phyloP scores from a whole-genome alignment of 2,329 filamentous ascomycete genomes.

The Bimuria novae-zelandiae region DNA sequence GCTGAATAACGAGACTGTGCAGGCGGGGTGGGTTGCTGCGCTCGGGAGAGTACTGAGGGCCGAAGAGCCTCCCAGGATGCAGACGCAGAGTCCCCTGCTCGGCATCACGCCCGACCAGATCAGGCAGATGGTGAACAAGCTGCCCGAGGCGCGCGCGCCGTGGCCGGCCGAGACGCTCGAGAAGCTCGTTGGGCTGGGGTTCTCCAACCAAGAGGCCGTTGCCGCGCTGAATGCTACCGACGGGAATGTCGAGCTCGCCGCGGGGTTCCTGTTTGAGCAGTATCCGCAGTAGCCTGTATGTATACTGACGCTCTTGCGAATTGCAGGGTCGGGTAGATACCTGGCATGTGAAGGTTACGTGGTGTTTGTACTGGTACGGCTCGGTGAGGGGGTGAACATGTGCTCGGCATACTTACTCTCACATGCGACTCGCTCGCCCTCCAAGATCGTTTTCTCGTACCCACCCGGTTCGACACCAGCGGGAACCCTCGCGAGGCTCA shows the following conservation, averaged over 20 bases:
- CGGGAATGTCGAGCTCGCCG: constrained; percentile 56
- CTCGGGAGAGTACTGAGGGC: constrained; percentile 58
- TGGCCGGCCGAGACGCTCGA: constrained; percentile 51
- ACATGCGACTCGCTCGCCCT: too few relatives aligned
- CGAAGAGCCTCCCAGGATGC: constrained; percentile 28
- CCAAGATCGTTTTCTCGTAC: too few relatives aligned
- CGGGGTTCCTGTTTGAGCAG: constrained; percentile 53
- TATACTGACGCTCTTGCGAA: too few relatives aligned
- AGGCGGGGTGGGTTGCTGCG: constrained; percentile 66
- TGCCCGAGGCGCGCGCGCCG: constrained; percentile 37
- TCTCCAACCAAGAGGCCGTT: constrained; percentile 52
- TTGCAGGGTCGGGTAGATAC: too few relatives aligned
- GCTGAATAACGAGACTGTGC: constrained; percentile 31
- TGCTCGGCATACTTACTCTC: too few relatives aligned
- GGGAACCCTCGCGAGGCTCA: too few relatives aligned
- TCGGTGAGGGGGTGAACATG: too few relatives aligned
- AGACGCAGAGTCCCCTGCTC: constrained; percentile 22
- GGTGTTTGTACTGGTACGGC: too few relatives aligned
- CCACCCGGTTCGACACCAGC: neutral
- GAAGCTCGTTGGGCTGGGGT: constrained; percentile 52
- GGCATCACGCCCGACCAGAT: constrained; percentile 39
- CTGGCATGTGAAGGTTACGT: too few relatives aligned
- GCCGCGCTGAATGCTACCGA: constrained; percentile 54
- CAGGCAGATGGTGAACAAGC: constrained; percentile 35
- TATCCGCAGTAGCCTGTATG: constrained; percentile 23